Evolutionary conservation across 1,284 basidiomycete genomes (phyloP).

Genomic region (Pterulicium gracile): DNA sequence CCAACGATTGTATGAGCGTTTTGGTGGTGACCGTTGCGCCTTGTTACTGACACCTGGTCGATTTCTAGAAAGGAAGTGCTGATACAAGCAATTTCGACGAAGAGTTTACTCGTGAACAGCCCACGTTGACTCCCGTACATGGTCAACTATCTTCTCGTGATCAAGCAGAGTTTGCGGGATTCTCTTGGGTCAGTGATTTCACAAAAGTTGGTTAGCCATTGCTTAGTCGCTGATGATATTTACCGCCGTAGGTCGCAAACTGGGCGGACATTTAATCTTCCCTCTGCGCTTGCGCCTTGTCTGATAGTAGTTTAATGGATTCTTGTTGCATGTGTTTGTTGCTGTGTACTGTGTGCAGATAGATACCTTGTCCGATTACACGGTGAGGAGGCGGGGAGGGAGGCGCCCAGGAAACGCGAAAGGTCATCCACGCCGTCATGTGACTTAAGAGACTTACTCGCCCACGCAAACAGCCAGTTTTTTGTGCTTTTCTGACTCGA

Average conservation of each 20-base stretch:
- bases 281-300: conserved; percentile 1
- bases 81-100: conserved; percentile 90
- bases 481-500: too few species aligned
- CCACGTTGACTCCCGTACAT: conserved; percentile 95
- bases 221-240: conserved; percentile 10
- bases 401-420: too few species aligned
- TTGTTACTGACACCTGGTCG: conserved; percentile 11
- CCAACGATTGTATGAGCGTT: conserved; percentile 74
- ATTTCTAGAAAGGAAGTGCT: conserved; percentile 58
- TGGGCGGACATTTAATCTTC: conserved; percentile 57
- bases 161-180: conserved; percentile 92
- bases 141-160: conserved; percentile 88
- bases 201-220: conserved; percentile 4
- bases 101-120: conserved; percentile 95
- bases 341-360: not conserved
- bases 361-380: too few species aligned
- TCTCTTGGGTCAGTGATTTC: conserved; percentile 66
- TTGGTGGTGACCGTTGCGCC: not conserved
- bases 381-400: too few species aligned
- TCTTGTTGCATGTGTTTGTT: not conserved
- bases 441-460: too few species aligned
- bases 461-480: too few species aligned
- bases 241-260: not conserved
- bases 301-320: not conserved
- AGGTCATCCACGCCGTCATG: too few species aligned